Evolutionary conservation across 2,329 filamentous ascomycete species (phyloP).

Genomic region (Akanthomyces uredinophilus): DNA sequence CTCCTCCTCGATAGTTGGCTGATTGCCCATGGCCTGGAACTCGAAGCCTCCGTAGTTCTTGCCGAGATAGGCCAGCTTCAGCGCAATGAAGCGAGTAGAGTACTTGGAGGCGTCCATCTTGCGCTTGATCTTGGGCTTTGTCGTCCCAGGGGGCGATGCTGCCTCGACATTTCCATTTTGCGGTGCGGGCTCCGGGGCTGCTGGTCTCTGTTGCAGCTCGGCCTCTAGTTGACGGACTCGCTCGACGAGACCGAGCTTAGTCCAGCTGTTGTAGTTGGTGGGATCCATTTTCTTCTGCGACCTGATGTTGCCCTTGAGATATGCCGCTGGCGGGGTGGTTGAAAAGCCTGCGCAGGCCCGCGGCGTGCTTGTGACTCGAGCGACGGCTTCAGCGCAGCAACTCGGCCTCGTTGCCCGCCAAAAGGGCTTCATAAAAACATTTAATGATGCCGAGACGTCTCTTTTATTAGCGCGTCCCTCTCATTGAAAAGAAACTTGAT

Average conservation of each 20-base stretch:
- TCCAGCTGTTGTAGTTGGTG: conserved; percentile 60
- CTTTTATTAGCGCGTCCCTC: neutral
- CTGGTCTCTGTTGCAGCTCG: conserved; percentile 49
- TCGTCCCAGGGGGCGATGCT: conserved; percentile 17
- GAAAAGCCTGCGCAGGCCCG: conserved; percentile 2
- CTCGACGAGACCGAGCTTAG: conserved; percentile 60
- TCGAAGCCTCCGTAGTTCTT: conserved; percentile 91
- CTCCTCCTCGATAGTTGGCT: conserved; percentile 87
- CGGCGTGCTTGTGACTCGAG: neutral
- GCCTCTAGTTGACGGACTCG: conserved; percentile 64
- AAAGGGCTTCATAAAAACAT: conserved; percentile 11
- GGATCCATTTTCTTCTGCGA: conserved; percentile 21
- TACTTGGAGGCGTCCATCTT: conserved; percentile 76
- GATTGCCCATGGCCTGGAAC: conserved; percentile 65
- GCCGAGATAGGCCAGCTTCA: conserved; percentile 92
- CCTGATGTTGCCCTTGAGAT: conserved; percentile 21
- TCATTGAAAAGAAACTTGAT: conserved; percentile 5
- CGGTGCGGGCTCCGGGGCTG: conserved; percentile 20
- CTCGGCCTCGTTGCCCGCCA: conserved; percentile 5
- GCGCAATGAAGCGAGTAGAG: conserved; percentile 74
- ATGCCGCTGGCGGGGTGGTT: neutral
- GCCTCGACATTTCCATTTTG: conserved; percentile 13
- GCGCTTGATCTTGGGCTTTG: conserved; percentile 40
- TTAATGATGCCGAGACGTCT: neutral
- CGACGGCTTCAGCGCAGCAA: conserved; percentile 1